Conservation (phyloP, 306 rosid species). For the Ceratonia siliqua region DNA sequence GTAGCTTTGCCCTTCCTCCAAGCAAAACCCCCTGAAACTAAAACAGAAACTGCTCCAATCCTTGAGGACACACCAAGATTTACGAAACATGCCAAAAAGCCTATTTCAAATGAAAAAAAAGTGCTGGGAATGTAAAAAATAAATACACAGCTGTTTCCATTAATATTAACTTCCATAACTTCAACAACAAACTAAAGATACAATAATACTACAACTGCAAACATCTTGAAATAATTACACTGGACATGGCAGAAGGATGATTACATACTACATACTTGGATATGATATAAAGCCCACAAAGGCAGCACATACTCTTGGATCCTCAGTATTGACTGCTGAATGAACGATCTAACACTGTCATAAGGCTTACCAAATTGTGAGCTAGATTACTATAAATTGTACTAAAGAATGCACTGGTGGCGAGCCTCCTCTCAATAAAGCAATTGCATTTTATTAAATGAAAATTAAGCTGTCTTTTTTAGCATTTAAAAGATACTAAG, state of each 20-base stretch:
- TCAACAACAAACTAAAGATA: background rate
- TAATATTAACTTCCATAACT: background rate
- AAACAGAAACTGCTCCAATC: background rate
- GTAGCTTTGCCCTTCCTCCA: background rate
- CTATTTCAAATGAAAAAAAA: background rate
- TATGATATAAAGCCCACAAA: background rate
- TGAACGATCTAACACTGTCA: background rate
- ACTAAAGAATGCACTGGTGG: background rate
- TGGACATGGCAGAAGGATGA: background rate
- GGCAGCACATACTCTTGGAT: background rate
- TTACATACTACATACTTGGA: constrained; percentile 1
- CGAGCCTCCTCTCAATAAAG: background rate
- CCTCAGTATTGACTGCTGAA: constrained; percentile 1
- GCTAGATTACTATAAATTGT: background rate
- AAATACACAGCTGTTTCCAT: background rate
- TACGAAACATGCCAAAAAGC: background rate
- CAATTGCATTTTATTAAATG: background rate
- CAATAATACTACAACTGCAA: background rate
- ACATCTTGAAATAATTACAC: background rate
- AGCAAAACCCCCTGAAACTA: background rate
- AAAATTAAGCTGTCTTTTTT: background rate
- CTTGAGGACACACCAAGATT: background rate
- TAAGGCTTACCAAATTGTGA: background rate
- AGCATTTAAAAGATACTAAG: constrained; percentile 3
- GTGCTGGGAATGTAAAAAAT: background rate